Base-by-base conservation (phyloP, 306 rosid species). In the Quercus bicolor region DNA sequence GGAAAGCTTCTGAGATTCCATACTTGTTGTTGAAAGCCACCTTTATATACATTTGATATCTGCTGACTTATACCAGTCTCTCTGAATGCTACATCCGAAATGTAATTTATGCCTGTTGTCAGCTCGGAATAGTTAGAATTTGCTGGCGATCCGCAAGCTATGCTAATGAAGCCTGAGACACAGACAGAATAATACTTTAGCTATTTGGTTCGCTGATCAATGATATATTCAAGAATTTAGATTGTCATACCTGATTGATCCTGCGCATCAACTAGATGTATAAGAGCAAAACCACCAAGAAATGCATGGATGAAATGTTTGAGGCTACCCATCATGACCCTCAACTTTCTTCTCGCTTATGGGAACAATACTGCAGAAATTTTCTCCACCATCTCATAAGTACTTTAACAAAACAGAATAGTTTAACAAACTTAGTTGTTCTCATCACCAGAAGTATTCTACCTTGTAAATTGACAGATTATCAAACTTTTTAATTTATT, bases 121-220 rank as follows among this genome's bases (percentile, higher is more conserved):
- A 11, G 1, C 28, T 83, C 87, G 2, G 54, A 13, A 55, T 77
- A 86, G 33, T 3, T 28, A 6, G 6, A 28, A 10, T 72, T 64
- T 45, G 60, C 79, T 13, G 53, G 6, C 55, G 78, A 31, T n/a
- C 89, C 89, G 7, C 89, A 86, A 28, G 78, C 82, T 19, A 89
- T 70, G 85, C 85, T 89, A 13, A 87, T 83, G 87, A 89, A 89
- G 73, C 86, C 90, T 89, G 84, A 57, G 45, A 4, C 4, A 29
- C 0, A 75, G 45, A 77, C 0, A 40, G 9, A 55, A 4, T 40
- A 31, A 75, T 54, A 3, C 21, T 4, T 45, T 13, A 77, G 40
- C 0, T 37, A 7, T 37, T 7, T 37, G 43, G 43, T 37, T 37
- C 6, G 43, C 0, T 37, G 10, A 37, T 37, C 43, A 37, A 6